Conservation (phyloP, 2,329 filamentous ascomycete genomes). For the Botrytis byssoidea region DNA sequence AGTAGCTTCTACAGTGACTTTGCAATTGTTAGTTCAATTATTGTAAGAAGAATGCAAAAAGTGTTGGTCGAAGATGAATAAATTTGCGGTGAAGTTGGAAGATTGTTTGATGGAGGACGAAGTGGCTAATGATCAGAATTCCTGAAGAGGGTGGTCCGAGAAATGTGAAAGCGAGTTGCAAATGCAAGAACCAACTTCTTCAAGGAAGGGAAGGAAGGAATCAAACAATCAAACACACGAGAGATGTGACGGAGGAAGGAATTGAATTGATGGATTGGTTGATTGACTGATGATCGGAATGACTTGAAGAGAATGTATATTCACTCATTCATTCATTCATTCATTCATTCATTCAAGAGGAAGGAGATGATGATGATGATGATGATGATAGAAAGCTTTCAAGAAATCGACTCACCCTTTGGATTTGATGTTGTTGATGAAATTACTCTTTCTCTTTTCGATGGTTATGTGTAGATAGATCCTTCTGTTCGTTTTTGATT, state of each 20-base stretch:
- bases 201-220: conserved; percentile 13
- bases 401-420: conserved; percentile 14
- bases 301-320: background rate
- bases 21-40: conserved; percentile 15
- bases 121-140: conserved; percentile 8
- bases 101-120: background rate
- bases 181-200: background rate
- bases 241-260: background rate
- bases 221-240: background rate
- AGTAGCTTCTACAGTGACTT: conserved; percentile 20
- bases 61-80: conserved; percentile 17
- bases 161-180: background rate
- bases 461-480: too few species aligned
- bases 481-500: background rate
- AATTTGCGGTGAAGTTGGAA: background rate
- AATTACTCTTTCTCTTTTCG: conserved; percentile 8
- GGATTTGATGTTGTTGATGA: background rate
- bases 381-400: background rate
- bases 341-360: background rate
- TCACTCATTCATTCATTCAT: too few species aligned
- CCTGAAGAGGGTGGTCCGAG: background rate
- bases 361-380: background rate
- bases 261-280: background rate
- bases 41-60: conserved; percentile 18
- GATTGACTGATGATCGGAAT: background rate